Conservation (phyloP, 257 asterid species). For the Rehmannia glutinosa region DNA sequence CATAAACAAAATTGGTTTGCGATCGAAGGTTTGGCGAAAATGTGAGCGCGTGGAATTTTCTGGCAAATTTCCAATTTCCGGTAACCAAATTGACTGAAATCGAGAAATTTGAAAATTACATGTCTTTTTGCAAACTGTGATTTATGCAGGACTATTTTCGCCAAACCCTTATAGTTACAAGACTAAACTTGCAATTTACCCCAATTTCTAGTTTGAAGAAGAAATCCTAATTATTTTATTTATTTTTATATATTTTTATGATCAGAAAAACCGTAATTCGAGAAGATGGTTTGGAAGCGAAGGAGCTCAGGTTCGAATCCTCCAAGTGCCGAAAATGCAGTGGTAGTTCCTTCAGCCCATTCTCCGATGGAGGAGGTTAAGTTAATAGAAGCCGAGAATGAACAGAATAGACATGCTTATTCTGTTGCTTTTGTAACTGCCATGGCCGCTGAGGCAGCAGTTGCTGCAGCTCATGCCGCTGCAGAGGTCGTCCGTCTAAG, state of each 20-base stretch:
- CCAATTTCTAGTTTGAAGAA: no score
- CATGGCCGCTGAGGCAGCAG: conserved; percentile 86
- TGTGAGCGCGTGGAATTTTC: no score
- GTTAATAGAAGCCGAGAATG: conserved; percentile 56
- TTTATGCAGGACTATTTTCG: no score
- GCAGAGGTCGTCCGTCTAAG: conserved; percentile 78
- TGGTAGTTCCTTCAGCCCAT: conserved; percentile 18
- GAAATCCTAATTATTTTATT: background rate
- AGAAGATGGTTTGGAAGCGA: conserved; percentile 51
- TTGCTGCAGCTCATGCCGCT: conserved; percentile 83
- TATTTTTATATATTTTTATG: background rate
- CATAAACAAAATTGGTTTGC: no score
- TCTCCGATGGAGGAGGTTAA: conserved; percentile 32
- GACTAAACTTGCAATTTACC: background rate
- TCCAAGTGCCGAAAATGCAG: conserved; percentile 23
- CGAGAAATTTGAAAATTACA: no score
- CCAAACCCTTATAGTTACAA: no score
- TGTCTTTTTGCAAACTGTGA: no score
- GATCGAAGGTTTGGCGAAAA: no score
- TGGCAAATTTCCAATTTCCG: no score
- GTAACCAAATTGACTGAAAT: no score
- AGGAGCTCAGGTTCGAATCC: conserved; percentile 31
- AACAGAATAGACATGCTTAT: conserved; percentile 62
- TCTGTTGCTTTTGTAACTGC: conserved; percentile 77
- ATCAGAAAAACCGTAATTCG: conserved; percentile 40